Evolutionary conservation across 306 rosid species (phyloP).

Genomic region (Styphnolobium japonicum): DNA sequence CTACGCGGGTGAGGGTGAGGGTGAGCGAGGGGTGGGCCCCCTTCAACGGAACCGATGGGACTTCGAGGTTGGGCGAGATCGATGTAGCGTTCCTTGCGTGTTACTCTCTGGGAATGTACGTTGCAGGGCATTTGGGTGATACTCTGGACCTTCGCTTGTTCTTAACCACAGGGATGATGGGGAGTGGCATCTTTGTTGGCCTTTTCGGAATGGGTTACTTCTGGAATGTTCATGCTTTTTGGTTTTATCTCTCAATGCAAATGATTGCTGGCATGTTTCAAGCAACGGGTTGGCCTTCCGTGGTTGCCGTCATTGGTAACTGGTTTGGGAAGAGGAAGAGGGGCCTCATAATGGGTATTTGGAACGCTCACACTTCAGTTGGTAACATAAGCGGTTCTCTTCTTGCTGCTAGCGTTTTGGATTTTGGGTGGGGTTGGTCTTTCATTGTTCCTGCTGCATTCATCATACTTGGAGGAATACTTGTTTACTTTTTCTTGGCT

Average conservation of each 20-base stretch:
- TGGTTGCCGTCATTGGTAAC: slow-evolving; percentile 81
- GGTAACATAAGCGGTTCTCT: slow-evolving; percentile 81
- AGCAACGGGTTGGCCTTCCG: slow-evolving; percentile 91
- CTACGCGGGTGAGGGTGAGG: too few relatives aligned
- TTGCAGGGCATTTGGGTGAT: slow-evolving; percentile 79
- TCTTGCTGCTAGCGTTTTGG: slow-evolving; percentile 71
- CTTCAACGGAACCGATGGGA: slow-evolving; percentile 58
- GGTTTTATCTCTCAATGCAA: slow-evolving; percentile 61
- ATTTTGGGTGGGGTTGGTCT: slow-evolving; percentile 92
- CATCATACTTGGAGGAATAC: slow-evolving; percentile 54
- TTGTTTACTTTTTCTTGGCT: slow-evolving; percentile 61
- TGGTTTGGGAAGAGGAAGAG: slow-evolving; percentile 88
- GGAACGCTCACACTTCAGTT: slow-evolving; percentile 86
- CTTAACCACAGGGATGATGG: slow-evolving; percentile 62
- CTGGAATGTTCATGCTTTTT: slow-evolving; percentile 61
- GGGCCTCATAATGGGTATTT: slow-evolving; percentile 79
- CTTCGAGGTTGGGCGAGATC: slow-evolving; percentile 66
- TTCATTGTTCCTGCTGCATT: slow-evolving; percentile 54
- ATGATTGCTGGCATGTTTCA: slow-evolving; percentile 81
- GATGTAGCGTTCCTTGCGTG: slow-evolving; percentile 72
- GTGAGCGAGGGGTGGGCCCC: slow-evolving; percentile 57
- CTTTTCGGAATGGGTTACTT: slow-evolving; percentile 78
- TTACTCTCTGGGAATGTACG: slow-evolving; percentile 70
- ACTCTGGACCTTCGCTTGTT: slow-evolving; percentile 62
- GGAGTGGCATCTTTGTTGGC: slow-evolving; percentile 66